A percentile compares a stretch with the other conserved stretches of the same genome.
These are phyloP conservation scores for Torulaspora globosa DNA, from an alignment of 1,139 yeast genomes.

Conservation along the genomic window DNA sequence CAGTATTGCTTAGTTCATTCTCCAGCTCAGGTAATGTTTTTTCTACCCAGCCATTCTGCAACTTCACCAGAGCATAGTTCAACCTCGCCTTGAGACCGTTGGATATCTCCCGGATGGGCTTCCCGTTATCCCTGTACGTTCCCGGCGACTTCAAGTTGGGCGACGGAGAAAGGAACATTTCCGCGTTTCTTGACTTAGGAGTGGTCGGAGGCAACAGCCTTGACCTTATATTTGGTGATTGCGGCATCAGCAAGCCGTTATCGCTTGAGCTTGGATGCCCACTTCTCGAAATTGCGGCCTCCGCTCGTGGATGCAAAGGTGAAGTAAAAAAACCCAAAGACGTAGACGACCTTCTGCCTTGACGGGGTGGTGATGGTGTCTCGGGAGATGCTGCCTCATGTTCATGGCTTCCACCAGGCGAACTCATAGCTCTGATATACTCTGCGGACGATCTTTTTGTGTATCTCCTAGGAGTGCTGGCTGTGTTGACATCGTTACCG, in stretches of 20 bases:
- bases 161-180: slow-evolving; percentile 37
- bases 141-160: slow-evolving; percentile 40
- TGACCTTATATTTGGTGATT: slow-evolving; percentile 23
- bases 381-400: slow-evolving; percentile 20
- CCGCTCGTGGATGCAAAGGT: slow-evolving; percentile 21
- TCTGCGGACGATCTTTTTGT: slow-evolving; percentile 16
- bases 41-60: slow-evolving; percentile 43
- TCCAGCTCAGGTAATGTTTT: slow-evolving; percentile 40
- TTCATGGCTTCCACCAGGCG: slow-evolving; percentile 12
- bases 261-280: slow-evolving; percentile 8
- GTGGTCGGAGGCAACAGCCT: slow-evolving; percentile 37
- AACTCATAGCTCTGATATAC: slow-evolving; percentile 18
- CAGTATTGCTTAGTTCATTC: slow-evolving; percentile 22
- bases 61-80: slow-evolving; percentile 46
- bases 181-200: slow-evolving; percentile 36
- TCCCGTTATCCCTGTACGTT: slow-evolving; percentile 31
- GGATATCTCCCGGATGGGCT: slow-evolving; percentile 42
- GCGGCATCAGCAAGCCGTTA: slow-evolving; percentile 13
- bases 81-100: slow-evolving; percentile 43
- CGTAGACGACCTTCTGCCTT: slow-evolving; percentile 23
- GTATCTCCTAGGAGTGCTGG: slow-evolving; percentile 16
- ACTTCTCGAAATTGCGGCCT: slow-evolving; percentile 9
- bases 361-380: slow-evolving; percentile 24
- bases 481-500: slow-evolving; percentile 10
- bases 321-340: slow-evolving; percentile 28